Evolutionary conservation across 1,284 basidiomycete species (phyloP).

Genomic region (Ustilago cynodontis): DNA sequence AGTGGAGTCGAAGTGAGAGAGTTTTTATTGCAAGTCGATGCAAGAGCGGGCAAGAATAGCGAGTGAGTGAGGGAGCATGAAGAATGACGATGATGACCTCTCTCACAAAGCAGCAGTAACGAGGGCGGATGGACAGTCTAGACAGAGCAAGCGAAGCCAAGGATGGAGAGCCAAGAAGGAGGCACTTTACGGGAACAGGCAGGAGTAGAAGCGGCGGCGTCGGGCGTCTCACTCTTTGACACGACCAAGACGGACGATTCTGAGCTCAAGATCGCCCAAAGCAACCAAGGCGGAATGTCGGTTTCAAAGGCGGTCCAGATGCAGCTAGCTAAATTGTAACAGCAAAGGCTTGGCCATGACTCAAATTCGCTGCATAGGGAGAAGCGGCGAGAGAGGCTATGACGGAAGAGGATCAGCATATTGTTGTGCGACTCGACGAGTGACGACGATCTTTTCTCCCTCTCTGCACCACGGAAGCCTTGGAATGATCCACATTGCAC

Average conservation of each 20-base stretch:
- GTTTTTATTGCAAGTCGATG: constrained; percentile 13
- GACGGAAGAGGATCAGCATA: not conserved
- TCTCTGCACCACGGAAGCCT: not conserved
- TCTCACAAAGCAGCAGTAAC: too few relatives aligned
- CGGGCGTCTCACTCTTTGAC: too few relatives aligned
- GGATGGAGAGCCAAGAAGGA: not conserved
- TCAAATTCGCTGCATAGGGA: constrained; percentile 4
- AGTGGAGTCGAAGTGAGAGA: not conserved
- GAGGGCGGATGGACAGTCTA: too few relatives aligned
- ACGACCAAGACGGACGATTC: not conserved
- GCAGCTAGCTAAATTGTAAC: too few relatives aligned
- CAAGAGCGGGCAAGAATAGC: not conserved
- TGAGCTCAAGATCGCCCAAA: not conserved
- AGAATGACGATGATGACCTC: constrained; percentile 16
- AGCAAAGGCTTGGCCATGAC: constrained; percentile 18
- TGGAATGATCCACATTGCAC: constrained; percentile 1
- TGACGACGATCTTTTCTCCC: not conserved
- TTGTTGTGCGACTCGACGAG: not conserved
- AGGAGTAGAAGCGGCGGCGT: not conserved
- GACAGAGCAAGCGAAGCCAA: not conserved
- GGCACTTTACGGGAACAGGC: constrained; percentile 4
- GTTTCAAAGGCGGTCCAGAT: not conserved
- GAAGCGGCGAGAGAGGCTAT: constrained; percentile 2
- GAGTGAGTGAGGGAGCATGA: constrained; percentile 4
- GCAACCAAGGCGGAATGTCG: not conserved